Evolutionary conservation across 352 stramenopile genomes (phyloP).

Genomic region (Saprolegnia diclina): DNA sequence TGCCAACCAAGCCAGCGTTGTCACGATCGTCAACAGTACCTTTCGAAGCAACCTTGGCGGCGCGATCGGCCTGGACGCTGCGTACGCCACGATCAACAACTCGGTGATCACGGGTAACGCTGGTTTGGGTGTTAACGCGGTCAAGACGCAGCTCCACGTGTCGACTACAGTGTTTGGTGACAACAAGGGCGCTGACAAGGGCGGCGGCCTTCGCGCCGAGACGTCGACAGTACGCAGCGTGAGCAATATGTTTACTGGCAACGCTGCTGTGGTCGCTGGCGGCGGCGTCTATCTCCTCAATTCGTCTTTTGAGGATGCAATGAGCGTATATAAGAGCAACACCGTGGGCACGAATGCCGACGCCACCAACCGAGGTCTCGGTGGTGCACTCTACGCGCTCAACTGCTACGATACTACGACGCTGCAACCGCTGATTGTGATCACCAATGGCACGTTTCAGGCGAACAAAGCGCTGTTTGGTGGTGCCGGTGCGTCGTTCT

Average conservation of each 20-base stretch:
- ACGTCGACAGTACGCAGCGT: neutral
- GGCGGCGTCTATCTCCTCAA: neutral
- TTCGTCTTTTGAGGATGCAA: neutral
- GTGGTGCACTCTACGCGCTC: neutral
- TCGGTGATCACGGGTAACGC: no score
- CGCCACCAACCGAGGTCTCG: neutral
- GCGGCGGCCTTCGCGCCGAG: no score
- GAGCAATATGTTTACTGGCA: slow-evolving; percentile 6
- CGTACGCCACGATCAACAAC: no score
- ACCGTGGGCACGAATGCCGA: neutral
- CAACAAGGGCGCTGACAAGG: no score
- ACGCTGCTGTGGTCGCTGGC: neutral
- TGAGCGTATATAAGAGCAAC: slow-evolving; percentile 5
- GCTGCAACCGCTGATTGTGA: neutral
- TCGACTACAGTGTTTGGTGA: no score
- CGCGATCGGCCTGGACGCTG: no score
- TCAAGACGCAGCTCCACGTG: no score
- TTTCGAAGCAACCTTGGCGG: no score
- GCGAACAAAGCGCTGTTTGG: neutral
- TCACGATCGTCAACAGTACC: neutral
- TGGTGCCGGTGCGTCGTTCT: neutral
- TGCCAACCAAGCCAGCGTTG: neutral
- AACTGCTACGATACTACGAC: slow-evolving; percentile 5
- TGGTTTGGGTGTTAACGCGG: no score
- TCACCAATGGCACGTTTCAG: slow-evolving; percentile 5